Conservation (phyloP, 768 basidiomycete genomes). For the Mycena galopus region DNA sequence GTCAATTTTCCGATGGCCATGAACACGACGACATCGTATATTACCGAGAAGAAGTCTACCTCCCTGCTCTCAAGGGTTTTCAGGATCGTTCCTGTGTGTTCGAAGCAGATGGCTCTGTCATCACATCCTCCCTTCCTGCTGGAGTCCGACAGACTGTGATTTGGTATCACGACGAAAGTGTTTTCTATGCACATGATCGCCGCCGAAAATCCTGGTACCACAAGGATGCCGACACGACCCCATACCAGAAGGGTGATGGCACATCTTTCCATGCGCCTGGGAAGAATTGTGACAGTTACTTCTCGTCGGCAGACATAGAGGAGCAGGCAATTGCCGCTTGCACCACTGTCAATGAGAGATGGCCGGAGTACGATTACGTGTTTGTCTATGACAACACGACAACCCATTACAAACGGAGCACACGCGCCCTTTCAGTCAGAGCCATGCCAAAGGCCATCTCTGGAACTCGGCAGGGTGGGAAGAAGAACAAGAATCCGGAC, state of each 20-base stretch:
- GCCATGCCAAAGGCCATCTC: constrained; percentile 39
- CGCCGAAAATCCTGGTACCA: not conserved
- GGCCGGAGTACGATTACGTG: constrained; percentile 24
- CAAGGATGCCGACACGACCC: not conserved
- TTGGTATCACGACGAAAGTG: not conserved
- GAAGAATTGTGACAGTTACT: constrained; percentile 42
- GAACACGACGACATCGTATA: no score
- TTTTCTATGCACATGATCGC: not conserved
- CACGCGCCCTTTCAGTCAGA: constrained; percentile 37
- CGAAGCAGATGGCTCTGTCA: constrained; percentile 13
- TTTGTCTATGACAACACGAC: constrained; percentile 7
- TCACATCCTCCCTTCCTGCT: constrained; percentile 10
- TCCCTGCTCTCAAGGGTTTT: constrained; percentile 16
- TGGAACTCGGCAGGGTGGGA: not conserved
- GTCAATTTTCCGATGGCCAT: no score
- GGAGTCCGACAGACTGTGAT: not conserved
- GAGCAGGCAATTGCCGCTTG: constrained; percentile 38
- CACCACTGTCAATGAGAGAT: constrained; percentile 40
- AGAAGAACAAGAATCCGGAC: constrained; percentile 2
- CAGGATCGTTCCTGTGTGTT: constrained; percentile 22
- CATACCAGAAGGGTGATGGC: not conserved
- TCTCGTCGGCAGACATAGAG: constrained; percentile 36
- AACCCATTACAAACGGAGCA: constrained; percentile 32
- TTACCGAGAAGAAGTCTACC: no score
- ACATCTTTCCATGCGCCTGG: constrained; percentile 37